Evolutionary conservation across 345 rosid species (phyloP), one percentile per base, ranked within the genome.

Genomic region (Hibiscus tridactylites): DNA sequence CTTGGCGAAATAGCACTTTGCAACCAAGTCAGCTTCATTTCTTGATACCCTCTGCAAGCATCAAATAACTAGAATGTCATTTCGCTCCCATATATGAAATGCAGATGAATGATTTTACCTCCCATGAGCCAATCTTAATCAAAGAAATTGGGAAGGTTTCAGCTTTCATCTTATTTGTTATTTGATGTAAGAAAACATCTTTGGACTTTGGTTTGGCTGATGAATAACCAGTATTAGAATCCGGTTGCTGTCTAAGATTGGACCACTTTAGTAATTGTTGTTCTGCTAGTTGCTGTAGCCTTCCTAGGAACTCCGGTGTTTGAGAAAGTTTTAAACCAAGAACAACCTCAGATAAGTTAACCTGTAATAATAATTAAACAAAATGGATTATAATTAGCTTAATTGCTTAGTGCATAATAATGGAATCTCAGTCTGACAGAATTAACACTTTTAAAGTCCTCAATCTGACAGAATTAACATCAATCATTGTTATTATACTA

Each of bases 1-100:
- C 70, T 81, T 90, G 1, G 90, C 83, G 71, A 77, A 90, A 66
- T 86, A 86, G 37, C 84, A 77, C 74, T 92, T 92, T 1, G 85
- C 92, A 59, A 81, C 83, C 69, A 90, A 63, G 53, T 87, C 88
- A 12, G 76, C 80, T 69, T 84, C 85, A 61, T 83, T 26, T 10
- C 0, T 63, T 1, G 84, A 19, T 1, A 52, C 75, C 68, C 79
- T 82, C 90, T 86, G 77, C 70, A 64, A 3, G 11, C 52, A 54
- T 54, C 12, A 5, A 58, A 29, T 2, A 15, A 12, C 44, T 61
- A 6, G 24, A 13, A 35, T 35, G 37, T 35, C 37, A 35, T 35
- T 35, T 35, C 37, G 6, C 37, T 5, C 37, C 6, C 7, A 35
- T 35, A 35, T 35, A 35, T 35, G 37, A 35, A 29, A 35, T 35